Evolutionary conservation across 2,329 filamentous ascomycete genomes (phyloP).

Genomic region (Hymenoscyphus linearis): DNA sequence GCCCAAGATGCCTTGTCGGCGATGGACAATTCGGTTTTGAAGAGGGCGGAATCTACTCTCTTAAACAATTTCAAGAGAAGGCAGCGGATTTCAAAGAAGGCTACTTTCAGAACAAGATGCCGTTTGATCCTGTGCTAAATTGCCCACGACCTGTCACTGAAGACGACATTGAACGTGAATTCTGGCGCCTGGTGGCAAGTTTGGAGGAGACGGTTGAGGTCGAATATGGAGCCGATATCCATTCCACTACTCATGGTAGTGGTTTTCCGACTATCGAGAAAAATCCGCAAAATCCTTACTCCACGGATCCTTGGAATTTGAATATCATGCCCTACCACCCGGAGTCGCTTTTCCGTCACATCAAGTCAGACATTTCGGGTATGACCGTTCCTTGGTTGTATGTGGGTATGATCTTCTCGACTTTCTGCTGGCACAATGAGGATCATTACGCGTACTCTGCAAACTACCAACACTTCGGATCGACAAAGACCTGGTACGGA

Average conservation of each 20-base stretch:
- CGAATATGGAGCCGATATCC: constrained; percentile 96
- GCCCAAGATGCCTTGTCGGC: constrained; percentile 87
- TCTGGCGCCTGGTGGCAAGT: constrained; percentile 92
- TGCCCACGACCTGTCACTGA: constrained; percentile 79
- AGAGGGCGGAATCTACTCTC: constrained; percentile 90
- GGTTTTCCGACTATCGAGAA: constrained; percentile 94
- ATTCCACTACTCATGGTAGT: constrained; percentile 95
- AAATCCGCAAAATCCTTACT: constrained; percentile 80
- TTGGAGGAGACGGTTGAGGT: constrained; percentile 95
- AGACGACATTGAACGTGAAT: constrained; percentile 92
- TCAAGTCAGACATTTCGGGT: constrained; percentile 96
- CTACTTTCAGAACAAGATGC: constrained; percentile 89
- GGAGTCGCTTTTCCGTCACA: constrained; percentile 91
- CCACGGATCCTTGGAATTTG: constrained; percentile 90
- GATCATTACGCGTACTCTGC: constrained; percentile 97
- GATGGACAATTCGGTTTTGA: constrained; percentile 97
- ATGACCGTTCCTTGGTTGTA: constrained; percentile 99
- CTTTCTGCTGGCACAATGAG: constrained; percentile 99
- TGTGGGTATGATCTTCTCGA: constrained; percentile 98
- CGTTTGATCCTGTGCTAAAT: constrained; percentile 78
- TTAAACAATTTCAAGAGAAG: constrained; percentile 94
- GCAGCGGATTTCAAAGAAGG: constrained; percentile 91
- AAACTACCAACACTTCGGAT: constrained; percentile 97
- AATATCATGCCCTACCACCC: constrained; percentile 86
- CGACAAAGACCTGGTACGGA: constrained; percentile 98